phyloP scores from a whole-genome alignment of 2,329 filamentous ascomycete genomes.

The Ascochyta clinopodiicola region DNA sequence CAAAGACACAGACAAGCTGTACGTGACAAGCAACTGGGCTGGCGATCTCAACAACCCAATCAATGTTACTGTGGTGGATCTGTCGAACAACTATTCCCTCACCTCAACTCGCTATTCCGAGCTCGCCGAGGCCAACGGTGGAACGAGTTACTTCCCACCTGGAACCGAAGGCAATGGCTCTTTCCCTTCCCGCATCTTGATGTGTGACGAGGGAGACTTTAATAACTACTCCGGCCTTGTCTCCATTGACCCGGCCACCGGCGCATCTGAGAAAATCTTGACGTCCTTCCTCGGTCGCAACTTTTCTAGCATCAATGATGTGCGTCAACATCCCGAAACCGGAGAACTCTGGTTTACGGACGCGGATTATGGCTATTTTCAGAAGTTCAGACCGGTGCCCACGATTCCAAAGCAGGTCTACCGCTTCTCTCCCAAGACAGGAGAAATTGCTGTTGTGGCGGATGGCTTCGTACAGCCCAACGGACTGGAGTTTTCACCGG shows the following conservation, averaged over 20 bases:
- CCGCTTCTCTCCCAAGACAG: slow-evolving; percentile 52
- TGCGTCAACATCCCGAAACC: slow-evolving; percentile 50
- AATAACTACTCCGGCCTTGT: slow-evolving; percentile 52
- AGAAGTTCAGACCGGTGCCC: slow-evolving; percentile 40
- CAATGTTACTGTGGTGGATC: slow-evolving; percentile 46
- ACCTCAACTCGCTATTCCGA: slow-evolving; percentile 49
- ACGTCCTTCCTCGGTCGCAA: slow-evolving; percentile 58
- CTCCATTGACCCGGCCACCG: slow-evolving; percentile 54
- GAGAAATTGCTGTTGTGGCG: slow-evolving; percentile 51
- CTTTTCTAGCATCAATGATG: slow-evolving; percentile 54
- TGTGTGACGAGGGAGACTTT: slow-evolving; percentile 47
- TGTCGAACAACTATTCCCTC: slow-evolving; percentile 49
- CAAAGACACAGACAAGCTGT: slow-evolving; percentile 47
- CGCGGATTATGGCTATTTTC: slow-evolving; percentile 45
- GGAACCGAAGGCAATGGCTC: slow-evolving; percentile 29
- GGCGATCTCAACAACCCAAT: slow-evolving; percentile 39
- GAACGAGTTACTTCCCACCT: slow-evolving; percentile 45
- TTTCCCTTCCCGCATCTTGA: slow-evolving; percentile 38
- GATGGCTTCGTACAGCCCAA: slow-evolving; percentile 53
- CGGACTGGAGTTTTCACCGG: slow-evolving; percentile 54
- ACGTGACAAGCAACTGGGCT: slow-evolving; percentile 51
- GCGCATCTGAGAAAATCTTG: slow-evolving; percentile 50
- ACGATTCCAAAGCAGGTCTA: slow-evolving; percentile 49
- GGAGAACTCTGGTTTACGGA: slow-evolving; percentile 61
- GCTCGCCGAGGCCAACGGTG: slow-evolving; percentile 49